phyloP scores from a whole-genome alignment of 441 rosid genomes.

The Raphanus hybrid region DNA sequence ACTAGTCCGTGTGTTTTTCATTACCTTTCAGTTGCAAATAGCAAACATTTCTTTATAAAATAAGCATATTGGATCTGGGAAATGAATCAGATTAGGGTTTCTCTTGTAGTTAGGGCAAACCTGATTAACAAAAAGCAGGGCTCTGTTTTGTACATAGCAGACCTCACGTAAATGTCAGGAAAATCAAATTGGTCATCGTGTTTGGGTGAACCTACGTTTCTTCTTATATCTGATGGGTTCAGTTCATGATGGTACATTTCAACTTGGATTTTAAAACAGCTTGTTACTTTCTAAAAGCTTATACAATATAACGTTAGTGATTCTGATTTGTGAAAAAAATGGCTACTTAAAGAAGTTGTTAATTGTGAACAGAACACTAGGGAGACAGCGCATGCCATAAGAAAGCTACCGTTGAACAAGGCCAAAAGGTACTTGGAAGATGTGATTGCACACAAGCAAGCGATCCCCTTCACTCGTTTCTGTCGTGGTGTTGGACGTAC shows the following conservation, averaged over 20 bases:
- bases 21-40: not conserved
- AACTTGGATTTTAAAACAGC: too few relatives aligned
- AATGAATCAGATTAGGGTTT: not conserved
- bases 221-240: conserved; percentile 38
- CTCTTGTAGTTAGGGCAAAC: conserved; percentile 16
- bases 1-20: too few relatives aligned
- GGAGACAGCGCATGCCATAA: conserved; percentile 82
- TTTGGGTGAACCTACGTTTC: conserved; percentile 42
- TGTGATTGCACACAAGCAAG: conserved; percentile 96
- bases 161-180: conserved; percentile 73
- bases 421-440: conserved; percentile 97
- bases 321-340: too few relatives aligned
- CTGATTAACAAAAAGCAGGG: conserved; percentile 76
- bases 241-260: conserved; percentile 41
- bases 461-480: conserved; percentile 93
- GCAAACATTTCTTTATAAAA: too few relatives aligned
- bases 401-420: conserved; percentile 78
- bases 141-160: conserved; percentile 43
- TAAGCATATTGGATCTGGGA: not conserved
- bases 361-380: conserved; percentile 68
- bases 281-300: too few relatives aligned
- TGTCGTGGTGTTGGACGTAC: conserved; percentile 96
- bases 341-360: too few relatives aligned
- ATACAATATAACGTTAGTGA: too few relatives aligned
- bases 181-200: conserved; percentile 50